Conservation (phyloP, 2,329 filamentous ascomycete species). For the Xylariales sp. region DNA sequence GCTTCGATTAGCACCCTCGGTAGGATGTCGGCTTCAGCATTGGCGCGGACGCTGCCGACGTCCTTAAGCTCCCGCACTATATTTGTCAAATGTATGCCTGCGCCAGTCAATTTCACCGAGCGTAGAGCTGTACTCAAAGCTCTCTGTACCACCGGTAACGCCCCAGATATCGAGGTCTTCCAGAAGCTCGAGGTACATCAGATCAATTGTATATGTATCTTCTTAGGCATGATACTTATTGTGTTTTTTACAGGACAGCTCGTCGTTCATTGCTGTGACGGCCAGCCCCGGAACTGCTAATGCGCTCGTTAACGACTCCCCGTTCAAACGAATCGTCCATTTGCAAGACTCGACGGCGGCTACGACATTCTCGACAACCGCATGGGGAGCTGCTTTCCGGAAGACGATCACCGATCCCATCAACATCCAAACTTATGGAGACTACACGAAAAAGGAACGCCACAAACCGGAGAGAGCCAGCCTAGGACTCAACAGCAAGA, state of each 20-base stretch:
- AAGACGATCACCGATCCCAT: conserved; percentile 22
- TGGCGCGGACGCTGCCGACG: conserved; percentile 24
- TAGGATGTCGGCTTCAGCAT: conserved; percentile 10
- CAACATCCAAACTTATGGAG: conserved; percentile 10
- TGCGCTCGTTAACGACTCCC: conserved; percentile 39
- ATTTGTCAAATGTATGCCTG: conserved; percentile 46
- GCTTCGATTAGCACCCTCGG: no score
- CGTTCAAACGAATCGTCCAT: conserved; percentile 41
- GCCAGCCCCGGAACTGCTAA: conserved; percentile 33
- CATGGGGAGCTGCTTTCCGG: conserved; percentile 20
- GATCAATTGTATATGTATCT: conserved; percentile 9
- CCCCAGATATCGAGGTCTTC: conserved; percentile 44
- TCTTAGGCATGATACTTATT: background rate
- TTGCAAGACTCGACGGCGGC: conserved; percentile 12
- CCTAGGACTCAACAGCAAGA: conserved; percentile 12
- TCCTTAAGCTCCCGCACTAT: conserved; percentile 29
- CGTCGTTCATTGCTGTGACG: conserved; percentile 47
- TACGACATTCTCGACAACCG: conserved; percentile 13
- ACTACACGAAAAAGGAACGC: background rate
- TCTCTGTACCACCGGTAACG: conserved; percentile 40
- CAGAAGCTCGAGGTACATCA: conserved; percentile 40
- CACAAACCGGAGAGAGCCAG: background rate
- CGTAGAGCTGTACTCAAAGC: conserved; percentile 50
- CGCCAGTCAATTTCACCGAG: conserved; percentile 48
- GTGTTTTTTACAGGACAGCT: conserved; percentile 33